Conservation (phyloP, 2,329 filamentous ascomycete species). For the Epichloe gansuensis region DNA sequence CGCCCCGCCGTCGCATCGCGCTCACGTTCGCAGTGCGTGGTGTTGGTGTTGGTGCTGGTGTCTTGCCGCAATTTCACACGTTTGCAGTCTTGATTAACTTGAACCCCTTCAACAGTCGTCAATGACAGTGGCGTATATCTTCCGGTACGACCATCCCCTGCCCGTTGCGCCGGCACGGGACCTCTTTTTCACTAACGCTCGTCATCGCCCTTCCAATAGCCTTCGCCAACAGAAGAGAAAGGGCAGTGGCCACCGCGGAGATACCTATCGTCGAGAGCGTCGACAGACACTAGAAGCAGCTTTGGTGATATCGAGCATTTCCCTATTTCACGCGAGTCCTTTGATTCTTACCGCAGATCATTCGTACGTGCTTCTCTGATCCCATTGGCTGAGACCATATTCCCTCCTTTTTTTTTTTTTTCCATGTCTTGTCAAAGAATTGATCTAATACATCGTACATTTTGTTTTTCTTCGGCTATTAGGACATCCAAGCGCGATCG, state of each 20-base stretch:
- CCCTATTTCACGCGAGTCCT: constrained; percentile 89
- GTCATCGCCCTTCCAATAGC: constrained; percentile 31
- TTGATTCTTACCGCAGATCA: constrained; percentile 89
- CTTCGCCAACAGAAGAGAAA: constrained; percentile 81
- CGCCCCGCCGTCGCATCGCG: background rate
- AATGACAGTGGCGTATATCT: constrained; percentile 93
- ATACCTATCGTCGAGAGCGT: constrained; percentile 39
- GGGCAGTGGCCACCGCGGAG: constrained; percentile 55
- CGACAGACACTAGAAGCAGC: constrained; percentile 45
- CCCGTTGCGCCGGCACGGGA: background rate
- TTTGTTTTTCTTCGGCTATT: constrained; percentile 1
- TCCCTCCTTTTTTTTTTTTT: background rate
- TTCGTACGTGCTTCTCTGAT: constrained; percentile 54
- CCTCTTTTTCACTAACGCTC: constrained; percentile 6
- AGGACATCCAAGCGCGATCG: constrained; percentile 87
- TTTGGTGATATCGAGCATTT: constrained; percentile 83
- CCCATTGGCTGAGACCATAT: background rate
- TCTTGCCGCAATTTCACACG: constrained; percentile 13
- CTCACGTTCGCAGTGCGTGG: background rate
- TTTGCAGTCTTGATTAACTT: constrained; percentile 1
- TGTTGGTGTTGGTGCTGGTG: background rate
- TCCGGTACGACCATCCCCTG: constrained; percentile 45
- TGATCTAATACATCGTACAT: background rate
- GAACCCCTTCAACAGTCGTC: constrained; percentile 51
- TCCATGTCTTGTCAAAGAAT: background rate